Evolutionary conservation across 75 land plant species (phyloP).

Genomic region (Selaginella moellendorffii): DNA sequence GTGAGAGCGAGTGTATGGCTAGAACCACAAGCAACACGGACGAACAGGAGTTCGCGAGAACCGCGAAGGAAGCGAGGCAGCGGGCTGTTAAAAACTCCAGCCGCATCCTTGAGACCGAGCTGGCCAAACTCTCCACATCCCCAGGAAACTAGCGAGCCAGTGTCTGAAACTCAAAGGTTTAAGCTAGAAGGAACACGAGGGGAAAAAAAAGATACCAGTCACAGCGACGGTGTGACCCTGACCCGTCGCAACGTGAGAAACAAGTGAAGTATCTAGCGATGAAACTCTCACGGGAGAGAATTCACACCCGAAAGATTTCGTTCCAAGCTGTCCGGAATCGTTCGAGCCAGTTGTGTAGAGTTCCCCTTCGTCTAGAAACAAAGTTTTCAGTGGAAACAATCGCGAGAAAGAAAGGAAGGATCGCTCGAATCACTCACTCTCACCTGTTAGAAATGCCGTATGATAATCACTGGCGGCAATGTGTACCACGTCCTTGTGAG

Average conservation of each 20-base stretch:
- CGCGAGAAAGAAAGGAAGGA: not conserved
- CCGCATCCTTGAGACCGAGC: constrained; percentile 25
- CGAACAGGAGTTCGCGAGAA: constrained; percentile 31
- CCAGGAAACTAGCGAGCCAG: constrained; percentile 33
- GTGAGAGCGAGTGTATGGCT: constrained; percentile 35
- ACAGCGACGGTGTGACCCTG: constrained; percentile 31
- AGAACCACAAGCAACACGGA: constrained; percentile 34
- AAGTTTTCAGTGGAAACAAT: too few relatives aligned
- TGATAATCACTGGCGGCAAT: constrained; percentile 34
- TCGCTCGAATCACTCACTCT: constrained; percentile 4
- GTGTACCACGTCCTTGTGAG: constrained; percentile 20
- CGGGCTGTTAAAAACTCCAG: constrained; percentile 14
- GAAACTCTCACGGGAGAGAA: constrained; percentile 19
- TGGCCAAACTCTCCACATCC: constrained; percentile 38
- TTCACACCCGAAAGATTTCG: constrained; percentile 12
- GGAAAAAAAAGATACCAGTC: constrained; percentile 32
- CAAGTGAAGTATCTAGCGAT: constrained; percentile 21
- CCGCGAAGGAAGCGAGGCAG: constrained; percentile 34
- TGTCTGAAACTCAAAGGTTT: too few relatives aligned
- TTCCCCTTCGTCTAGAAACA: constrained; percentile 25
- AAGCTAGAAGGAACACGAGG: too few relatives aligned
- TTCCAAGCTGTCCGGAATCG: constrained; percentile 32
- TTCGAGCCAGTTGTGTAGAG: constrained; percentile 31
- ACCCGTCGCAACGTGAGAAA: constrained; percentile 31
- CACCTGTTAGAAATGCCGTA: constrained; percentile 34